Evolutionary conservation across 192 early-diverging fungal species (phyloP), one percentile per base, ranked within the genome.

Genomic region (Linnemannia hyalina): DNA sequence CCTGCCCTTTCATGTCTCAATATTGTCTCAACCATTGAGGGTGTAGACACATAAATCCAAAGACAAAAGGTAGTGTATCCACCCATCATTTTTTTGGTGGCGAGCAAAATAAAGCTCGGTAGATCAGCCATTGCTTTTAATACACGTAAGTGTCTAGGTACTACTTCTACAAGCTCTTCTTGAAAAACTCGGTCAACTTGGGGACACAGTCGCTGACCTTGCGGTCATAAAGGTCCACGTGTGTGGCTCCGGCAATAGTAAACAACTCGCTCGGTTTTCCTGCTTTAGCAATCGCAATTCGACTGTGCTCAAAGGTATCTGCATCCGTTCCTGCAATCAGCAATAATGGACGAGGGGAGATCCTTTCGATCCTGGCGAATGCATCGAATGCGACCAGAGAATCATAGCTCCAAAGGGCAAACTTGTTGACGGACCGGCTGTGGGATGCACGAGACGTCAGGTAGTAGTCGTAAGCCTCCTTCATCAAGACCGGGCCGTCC

Each of bases 211-310:
- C 55, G 23, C 6, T 10, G 1, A 68, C 65, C 26, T 35, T 15
- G 20, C 36, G 38, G 35, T 79, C 81, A 41, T 82, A 82, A 6
- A 82, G n/a, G 38, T 79, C 81, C 55, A 82, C 52, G 44, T 82
- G 81, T 1, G 76, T 71, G 3, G 81, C 42, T 9, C 77, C 77
- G 5, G 78, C 65, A 26, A 82, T 55, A 22, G 57, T 35, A 41
- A 41, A 71, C 20, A 82, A 18, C 29, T 82, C 81, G 18, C 77
- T 82, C 32, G 81, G 76, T 16, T 78, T 76, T 1, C 42, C 42
- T 0, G 75, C 77, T 40, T 79, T 69, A 6, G 38, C 23, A 16
- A 70, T 54, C 4, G 35, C 81, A 6, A 42, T 47, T 4, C 57
- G 40, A n/a, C 81, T 82, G 38, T 46, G 57, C 36, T 47, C 32